Evolutionary conservation across 768 basidiomycete genomes (phyloP), one percentile per base, ranked within the genome.

Genomic region (Austroboletus eburneus): DNA sequence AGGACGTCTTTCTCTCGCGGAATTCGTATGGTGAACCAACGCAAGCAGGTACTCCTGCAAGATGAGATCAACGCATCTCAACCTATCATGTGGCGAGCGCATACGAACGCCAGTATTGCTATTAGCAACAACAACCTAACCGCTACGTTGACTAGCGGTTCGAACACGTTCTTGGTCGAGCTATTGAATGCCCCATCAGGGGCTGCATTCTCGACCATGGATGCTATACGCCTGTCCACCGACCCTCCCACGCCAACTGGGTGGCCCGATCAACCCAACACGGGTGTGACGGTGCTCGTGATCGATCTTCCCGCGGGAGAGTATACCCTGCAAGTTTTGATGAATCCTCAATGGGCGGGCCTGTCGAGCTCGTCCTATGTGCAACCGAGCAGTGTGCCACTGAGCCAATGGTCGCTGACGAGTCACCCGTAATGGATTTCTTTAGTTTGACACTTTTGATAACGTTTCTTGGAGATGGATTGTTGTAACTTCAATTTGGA

Each of bases 321-420:
- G 39, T 84, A 89, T 67, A 85, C 71, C 14, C 66, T 96, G 39
- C 80, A 94, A 69, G 84, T 97, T 42, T 64, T 98, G 62, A 87
- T 98, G 72, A 92, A 80, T 66, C 96, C 95, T n/a, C 88, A 95
- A 59, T 97, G 93, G 92, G 66, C 73, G 32, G 82, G 79, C 23
- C 77, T 86, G 73, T 70, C 78, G 27, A 58, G 79, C 38, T 73
- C 72, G 85, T 80, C 66, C 77, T 85, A 65, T 37, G 62, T 42
- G 51, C 84, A 80, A 12, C 93, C 93, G 0, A 68, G 74, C 9
- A 73, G 73, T 30, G 92, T 98, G 16, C 58, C 81, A 2, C 65
- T 98, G 45, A 78, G 74, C 51, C 68, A 67, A 53, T 97, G 95
- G 95, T 74, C 77, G 29, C 64, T 90, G 52, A 84, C 76, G 24